Conservation (phyloP, 2,329 filamentous ascomycete genomes). For the Xylaria sp. region DNA sequence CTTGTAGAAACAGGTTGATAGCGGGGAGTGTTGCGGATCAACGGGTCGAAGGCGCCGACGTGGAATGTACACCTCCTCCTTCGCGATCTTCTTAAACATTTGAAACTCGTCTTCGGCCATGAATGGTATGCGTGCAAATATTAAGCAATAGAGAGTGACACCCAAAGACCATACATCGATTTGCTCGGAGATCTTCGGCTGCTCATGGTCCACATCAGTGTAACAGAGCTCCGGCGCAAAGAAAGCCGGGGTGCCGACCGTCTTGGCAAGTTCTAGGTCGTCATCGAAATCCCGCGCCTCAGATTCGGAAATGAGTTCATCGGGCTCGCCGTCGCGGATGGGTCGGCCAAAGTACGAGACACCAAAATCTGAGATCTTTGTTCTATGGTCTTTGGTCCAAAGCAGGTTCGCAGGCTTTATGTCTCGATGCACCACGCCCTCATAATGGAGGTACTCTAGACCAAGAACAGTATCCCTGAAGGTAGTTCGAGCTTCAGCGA, state of each 20-base stretch:
- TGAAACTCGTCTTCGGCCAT: slow-evolving; percentile 86
- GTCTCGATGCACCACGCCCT: slow-evolving; percentile 77
- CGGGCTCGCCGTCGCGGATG: slow-evolving; percentile 73
- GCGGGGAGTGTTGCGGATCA: slow-evolving; percentile 53
- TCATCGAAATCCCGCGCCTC: slow-evolving; percentile 86
- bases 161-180: slow-evolving; percentile 98
- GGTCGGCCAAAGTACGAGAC: slow-evolving; percentile 94
- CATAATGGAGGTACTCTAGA: slow-evolving; percentile 86
- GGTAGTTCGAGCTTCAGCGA: slow-evolving; percentile 72
- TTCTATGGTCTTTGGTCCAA: slow-evolving; percentile 74
- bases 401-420: slow-evolving; percentile 89
- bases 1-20: slow-evolving; percentile 50
- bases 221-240: slow-evolving; percentile 96
- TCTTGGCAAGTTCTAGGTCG: slow-evolving; percentile 94
- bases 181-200: slow-evolving; percentile 78
- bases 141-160: slow-evolving; percentile 90
- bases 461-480: slow-evolving; percentile 93
- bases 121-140: slow-evolving; percentile 91
- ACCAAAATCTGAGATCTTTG: slow-evolving; percentile 98
- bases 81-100: slow-evolving; percentile 87
- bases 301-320: slow-evolving; percentile 69
- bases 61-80: slow-evolving; percentile 87
- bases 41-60: slow-evolving; percentile 73
- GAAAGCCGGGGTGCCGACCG: slow-evolving; percentile 93
- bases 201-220: slow-evolving; percentile 65